Base-by-base conservation (phyloP, 192 early-diverging fungal genomes). In the Cladochytrium replicatum region DNA sequence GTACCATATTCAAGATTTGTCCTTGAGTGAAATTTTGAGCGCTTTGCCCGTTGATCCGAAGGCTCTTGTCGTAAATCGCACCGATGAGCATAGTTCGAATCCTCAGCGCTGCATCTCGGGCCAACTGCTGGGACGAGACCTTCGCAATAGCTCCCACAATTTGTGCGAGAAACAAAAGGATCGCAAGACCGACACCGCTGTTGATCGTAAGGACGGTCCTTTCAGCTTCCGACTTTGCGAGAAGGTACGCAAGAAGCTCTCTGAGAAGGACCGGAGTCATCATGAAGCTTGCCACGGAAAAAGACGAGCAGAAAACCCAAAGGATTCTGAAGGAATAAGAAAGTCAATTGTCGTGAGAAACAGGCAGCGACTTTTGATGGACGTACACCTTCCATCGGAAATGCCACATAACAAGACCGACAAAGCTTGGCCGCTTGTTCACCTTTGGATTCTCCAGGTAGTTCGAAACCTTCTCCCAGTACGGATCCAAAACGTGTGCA, bases 31-130 rank as follows among this genome's bases (percentile, higher is more conserved):
- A 66, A 25, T 49, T 50, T n/a, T 15, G 40, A 28, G 52, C 39
- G 41, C 31, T 21, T n/a, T 29, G 25, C 19, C 41, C 31, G n/a
- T 52, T 51, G 2, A 66, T 31, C 29, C 48, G 42, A 21, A 66
- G 48, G 0, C 52, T 50, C 53, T 66, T 66, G 25, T 54, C 63
- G 32, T 50, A 66, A 19, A 66, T 34, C 6, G 63, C 53, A 21
- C 51, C 43, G 28, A 60, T 49, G 27, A 66, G 24, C n/a, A 55
- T 49, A 11, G 37, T 41, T 19, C 45, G 29, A 30, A 54, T 29
- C 13, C 49, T 41, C 25, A 54, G 44, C 32, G 48, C 51, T 22
- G 54, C 39, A 13, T 32, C 29, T 28, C 46, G 17, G 38, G 44
- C 29, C 25, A 64, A 25, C 51, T 64, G 62, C 29, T 32, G 51